A percentile compares a stretch with the other conserved stretches of the same genome.
Evolutionary conservation across 805 yeast genomes (phyloP).

Genomic region (Blastobotrys parvus): DNA sequence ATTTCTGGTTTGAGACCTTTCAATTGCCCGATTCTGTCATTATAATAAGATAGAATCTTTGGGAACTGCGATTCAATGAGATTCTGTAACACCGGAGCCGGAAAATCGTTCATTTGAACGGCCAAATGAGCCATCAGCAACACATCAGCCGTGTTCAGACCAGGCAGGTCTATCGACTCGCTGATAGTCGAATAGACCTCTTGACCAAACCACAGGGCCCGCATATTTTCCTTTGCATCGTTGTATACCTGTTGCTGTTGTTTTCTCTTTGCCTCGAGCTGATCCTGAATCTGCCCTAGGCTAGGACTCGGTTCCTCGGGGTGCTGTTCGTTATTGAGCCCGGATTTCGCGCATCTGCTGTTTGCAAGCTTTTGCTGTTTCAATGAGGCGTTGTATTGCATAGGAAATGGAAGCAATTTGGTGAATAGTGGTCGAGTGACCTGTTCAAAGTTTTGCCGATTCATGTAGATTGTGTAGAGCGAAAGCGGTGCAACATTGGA

Average conservation of each 20-base stretch:
- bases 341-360: conserved; percentile 8
- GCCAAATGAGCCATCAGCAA: conserved; percentile 15
- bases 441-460: conserved; percentile 23
- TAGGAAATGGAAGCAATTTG: conserved; percentile 26
- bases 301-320: background rate
- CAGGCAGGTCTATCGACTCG: background rate
- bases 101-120: conserved; percentile 10
- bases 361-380: conserved; percentile 20
- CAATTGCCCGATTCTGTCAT: background rate
- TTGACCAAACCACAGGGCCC: conserved; percentile 7
- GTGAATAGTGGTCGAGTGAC: conserved; percentile 27
- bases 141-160: conserved; percentile 9
- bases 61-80: conserved; percentile 14
- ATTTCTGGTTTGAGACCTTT: background rate
- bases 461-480: conserved; percentile 17
- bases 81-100: conserved; percentile 10
- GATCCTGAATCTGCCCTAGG: conserved; percentile 1
- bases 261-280: conserved; percentile 1
- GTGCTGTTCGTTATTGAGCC: conserved; percentile 1
- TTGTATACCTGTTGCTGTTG: background rate
- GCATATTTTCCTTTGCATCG: conserved; percentile 12
- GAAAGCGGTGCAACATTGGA: conserved; percentile 16
- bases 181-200: conserved; percentile 4
- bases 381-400: conserved; percentile 29
- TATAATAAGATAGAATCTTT: conserved; percentile 4